These are phyloP conservation scores for Stygiomarasmius scandens DNA, from an alignment of 1,284 basidiomycete species.

Conservation along the genomic window DNA sequence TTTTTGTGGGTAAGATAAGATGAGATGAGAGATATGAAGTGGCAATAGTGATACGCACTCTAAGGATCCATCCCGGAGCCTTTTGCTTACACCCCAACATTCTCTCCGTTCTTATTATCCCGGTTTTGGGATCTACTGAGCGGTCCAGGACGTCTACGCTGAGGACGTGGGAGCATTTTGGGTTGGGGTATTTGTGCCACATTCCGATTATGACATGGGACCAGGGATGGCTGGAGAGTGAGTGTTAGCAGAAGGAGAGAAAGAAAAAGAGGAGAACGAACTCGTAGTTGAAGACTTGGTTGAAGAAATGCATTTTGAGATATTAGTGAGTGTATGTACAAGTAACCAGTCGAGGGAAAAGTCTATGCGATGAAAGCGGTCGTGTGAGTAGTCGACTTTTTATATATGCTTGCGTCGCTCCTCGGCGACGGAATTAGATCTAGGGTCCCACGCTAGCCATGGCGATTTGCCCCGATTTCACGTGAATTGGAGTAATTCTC, in stretches of 20 bases:
- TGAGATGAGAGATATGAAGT: neutral
- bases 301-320: constrained; percentile 70
- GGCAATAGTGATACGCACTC: constrained; percentile 51
- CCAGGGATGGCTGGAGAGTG: constrained; percentile 73
- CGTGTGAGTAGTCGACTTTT: constrained; percentile 13
- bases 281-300: constrained; percentile 75
- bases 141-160: constrained; percentile 90
- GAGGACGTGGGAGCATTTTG: constrained; percentile 88
- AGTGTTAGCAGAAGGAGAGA: neutral
- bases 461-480: no score
- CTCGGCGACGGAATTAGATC: no score
- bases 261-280: constrained; percentile 37
- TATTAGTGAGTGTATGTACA: constrained; percentile 13
- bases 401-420: no score
- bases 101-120: constrained; percentile 86
- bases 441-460: no score
- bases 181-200: constrained; percentile 96
- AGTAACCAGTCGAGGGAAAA: constrained; percentile 5
- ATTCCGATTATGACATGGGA: constrained; percentile 86
- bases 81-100: constrained; percentile 87
- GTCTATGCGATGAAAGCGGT: constrained; percentile 11
- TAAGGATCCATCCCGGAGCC: constrained; percentile 81
- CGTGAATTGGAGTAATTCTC: no score
- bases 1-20: constrained; percentile 4
- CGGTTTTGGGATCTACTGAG: constrained; percentile 80